Percentiles rank a stretch among this genome's conserved stretches.
These are phyloP conservation scores for Prunella vulgaris DNA, from an alignment of 257 asterid species.

Conservation along the genomic window DNA sequence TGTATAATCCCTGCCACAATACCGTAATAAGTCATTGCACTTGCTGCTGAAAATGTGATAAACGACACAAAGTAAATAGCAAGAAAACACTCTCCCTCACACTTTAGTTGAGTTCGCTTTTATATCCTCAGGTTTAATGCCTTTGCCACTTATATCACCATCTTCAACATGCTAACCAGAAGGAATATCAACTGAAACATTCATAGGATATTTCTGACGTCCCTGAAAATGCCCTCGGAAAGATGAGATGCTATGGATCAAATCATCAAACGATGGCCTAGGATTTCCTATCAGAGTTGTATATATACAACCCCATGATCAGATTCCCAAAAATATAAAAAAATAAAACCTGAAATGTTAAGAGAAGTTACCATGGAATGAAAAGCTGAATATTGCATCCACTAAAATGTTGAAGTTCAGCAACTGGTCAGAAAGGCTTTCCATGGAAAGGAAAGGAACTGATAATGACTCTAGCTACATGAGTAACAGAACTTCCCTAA, in stretches of 20 bases:
- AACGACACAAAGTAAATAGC: too few relatives aligned
- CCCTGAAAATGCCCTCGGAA: constrained; percentile 28
- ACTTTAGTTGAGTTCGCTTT: too few relatives aligned
- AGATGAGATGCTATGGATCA: constrained; percentile 46
- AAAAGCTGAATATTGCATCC: constrained; percentile 83
- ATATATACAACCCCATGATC: not conserved
- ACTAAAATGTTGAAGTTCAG: constrained; percentile 56
- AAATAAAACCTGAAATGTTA: not conserved
- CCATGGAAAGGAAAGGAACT: constrained; percentile 58
- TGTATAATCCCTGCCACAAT: too few relatives aligned
- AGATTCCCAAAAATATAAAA: not conserved
- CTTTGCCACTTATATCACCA: constrained; percentile 63
- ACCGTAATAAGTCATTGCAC: too few relatives aligned
- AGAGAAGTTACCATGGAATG: constrained; percentile 56
- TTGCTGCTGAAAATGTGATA: too few relatives aligned
- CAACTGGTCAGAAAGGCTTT: constrained; percentile 59
- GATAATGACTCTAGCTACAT: constrained; percentile 72
- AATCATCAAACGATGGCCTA: constrained; percentile 68
- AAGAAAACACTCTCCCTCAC: too few relatives aligned
- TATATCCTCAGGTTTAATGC: constrained; percentile 78
- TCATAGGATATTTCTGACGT: constrained; percentile 37
- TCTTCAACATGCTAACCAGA: constrained; percentile 93
- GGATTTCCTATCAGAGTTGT: constrained; percentile 48
- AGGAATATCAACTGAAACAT: constrained; percentile 78
- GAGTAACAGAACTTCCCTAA: too few relatives aligned